Conservation (phyloP, 805 yeast genomes). For the Kluyveromyces wickerhamii region DNA sequence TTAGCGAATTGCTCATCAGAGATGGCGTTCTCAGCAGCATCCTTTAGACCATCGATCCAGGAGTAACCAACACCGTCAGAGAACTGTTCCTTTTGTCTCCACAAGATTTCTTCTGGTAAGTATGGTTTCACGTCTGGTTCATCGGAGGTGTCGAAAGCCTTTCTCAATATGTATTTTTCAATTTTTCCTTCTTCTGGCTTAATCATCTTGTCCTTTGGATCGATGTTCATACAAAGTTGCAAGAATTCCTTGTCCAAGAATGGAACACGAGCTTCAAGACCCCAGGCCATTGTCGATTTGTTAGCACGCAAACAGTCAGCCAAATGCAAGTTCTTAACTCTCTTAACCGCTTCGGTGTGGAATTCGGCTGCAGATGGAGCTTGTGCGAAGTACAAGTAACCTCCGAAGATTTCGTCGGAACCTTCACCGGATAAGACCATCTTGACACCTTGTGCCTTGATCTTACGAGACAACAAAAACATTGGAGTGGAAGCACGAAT, state of each 20-base stretch:
- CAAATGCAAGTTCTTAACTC: constrained; percentile 94
- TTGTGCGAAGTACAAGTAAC: constrained; percentile 92
- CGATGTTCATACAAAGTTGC: constrained; percentile 88
- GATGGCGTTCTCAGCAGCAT: constrained; percentile 79
- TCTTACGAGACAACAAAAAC: constrained; percentile 92
- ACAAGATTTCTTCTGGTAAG: constrained; percentile 91
- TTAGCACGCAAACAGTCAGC: constrained; percentile 98
- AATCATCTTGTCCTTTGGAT: constrained; percentile 88
- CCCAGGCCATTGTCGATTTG: constrained; percentile 99
- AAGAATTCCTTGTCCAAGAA: constrained; percentile 92
- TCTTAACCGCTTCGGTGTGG: constrained; percentile 90
- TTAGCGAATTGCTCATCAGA: constrained; percentile 83
- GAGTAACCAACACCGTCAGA: constrained; percentile 99
- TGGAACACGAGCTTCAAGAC: constrained; percentile 98
- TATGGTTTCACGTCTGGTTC: constrained; percentile 74
- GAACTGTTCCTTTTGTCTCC: constrained; percentile 99
- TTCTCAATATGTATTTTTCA: constrained; percentile 93
- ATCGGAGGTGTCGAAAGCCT: constrained; percentile 91
- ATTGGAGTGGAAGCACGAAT: constrained; percentile 99
- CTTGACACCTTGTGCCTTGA: constrained; percentile 99
- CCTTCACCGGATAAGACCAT: constrained; percentile 99
- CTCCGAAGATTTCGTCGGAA: constrained; percentile 98
- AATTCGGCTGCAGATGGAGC: constrained; percentile 92
- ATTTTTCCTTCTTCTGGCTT: constrained; percentile 62
- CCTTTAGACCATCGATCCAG: constrained; percentile 98